A percentile compares a stretch with the other conserved stretches of the same genome.
These are phyloP conservation scores for Tolypocladium tropicale DNA, from an alignment of 2,329 filamentous ascomycete genomes.

Conservation along the genomic window DNA sequence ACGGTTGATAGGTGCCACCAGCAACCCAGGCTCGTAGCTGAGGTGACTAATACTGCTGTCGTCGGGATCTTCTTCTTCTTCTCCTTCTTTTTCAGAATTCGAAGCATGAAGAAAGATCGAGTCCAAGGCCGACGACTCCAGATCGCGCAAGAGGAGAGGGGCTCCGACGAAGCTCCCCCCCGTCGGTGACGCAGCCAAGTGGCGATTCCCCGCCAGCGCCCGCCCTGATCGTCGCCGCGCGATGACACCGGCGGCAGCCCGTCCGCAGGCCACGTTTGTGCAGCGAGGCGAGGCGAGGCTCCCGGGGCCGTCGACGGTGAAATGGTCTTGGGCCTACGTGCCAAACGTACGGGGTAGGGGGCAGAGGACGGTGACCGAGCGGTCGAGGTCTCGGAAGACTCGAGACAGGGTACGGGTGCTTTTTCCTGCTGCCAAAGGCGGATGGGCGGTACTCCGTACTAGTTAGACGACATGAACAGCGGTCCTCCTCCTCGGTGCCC, in stretches of 20 bases:
- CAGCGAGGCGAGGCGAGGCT: no score
- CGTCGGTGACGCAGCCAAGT: neutral
- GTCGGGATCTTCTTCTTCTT: no score
- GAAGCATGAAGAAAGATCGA: neutral
- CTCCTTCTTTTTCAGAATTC: no score
- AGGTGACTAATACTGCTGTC: neutral
- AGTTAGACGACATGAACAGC: neutral
- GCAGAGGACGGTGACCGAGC: no score
- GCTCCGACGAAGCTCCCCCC: neutral
- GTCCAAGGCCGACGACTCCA: neutral
- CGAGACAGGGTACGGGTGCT: no score
- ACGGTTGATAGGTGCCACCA: neutral
- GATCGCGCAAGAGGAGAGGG: neutral
- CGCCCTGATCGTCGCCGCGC: neutral
- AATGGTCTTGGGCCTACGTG: no score
- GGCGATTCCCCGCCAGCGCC: neutral
- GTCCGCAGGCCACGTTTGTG: neutral
- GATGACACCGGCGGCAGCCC: neutral
- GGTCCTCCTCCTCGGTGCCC: no score
- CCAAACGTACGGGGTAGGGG: no score
- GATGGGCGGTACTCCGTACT: no score
- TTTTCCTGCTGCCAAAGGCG: no score
- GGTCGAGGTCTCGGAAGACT: neutral
- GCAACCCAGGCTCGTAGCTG: neutral
- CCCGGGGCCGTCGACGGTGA: no score